These are phyloP conservation scores for Thielaviopsis ethacetica DNA, from an alignment of 2,329 filamentous ascomycete species.

Conservation along the genomic window DNA sequence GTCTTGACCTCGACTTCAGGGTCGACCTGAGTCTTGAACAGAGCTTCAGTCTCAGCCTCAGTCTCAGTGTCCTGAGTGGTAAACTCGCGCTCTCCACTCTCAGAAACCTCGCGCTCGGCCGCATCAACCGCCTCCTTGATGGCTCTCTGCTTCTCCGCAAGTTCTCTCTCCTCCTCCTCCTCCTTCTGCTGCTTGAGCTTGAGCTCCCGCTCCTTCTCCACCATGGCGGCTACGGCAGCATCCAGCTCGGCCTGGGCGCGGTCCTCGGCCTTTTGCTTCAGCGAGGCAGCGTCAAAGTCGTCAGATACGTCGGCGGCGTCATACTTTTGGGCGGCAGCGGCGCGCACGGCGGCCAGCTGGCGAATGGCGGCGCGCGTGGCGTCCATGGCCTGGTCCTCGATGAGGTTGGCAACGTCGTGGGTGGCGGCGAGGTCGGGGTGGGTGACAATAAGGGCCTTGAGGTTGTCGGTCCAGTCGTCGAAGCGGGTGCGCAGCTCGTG, in stretches of 20 bases:
- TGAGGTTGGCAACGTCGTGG: constrained; percentile 46
- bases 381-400: constrained; percentile 68
- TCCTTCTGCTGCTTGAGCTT: too few species aligned
- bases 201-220: constrained; percentile 11
- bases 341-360: constrained; percentile 66
- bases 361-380: constrained; percentile 63
- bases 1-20: constrained; percentile 13
- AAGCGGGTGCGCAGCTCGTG: constrained; percentile 73
- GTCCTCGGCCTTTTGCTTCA: constrained; percentile 39
- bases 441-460: constrained; percentile 57
- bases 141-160: constrained; percentile 10
- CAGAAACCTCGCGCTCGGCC: background rate
- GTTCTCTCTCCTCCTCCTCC: constrained; percentile 12
- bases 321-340: constrained; percentile 74
- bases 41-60: too few species aligned
- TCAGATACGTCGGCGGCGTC: constrained; percentile 55
- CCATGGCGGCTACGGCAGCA: background rate
- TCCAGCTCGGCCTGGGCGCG: constrained; percentile 19
- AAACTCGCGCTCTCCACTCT: background rate
- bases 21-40: background rate
- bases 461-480: constrained; percentile 67
- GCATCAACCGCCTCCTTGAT: background rate
- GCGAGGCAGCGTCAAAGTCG: constrained; percentile 56
- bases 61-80: too few species aligned
- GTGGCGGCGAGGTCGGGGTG: constrained; percentile 57